phyloP scores from a whole-genome alignment of 1,284 basidiomycete species.

The Leccinum subrobustum region DNA sequence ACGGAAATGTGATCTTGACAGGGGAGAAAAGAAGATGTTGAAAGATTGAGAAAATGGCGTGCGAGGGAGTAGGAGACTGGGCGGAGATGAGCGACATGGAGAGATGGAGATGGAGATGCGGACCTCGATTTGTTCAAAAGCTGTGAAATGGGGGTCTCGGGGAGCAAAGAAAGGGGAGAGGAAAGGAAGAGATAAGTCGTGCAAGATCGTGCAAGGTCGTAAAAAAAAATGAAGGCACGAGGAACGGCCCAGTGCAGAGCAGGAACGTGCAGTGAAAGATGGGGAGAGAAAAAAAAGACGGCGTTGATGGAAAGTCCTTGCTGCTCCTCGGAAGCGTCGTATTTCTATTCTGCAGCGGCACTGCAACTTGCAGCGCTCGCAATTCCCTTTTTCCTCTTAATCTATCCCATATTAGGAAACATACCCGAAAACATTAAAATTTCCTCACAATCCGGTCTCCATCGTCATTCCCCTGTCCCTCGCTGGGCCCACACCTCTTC shows the following conservation, averaged over 20 bases:
- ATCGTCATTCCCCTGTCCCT: not conserved
- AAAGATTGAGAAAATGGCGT: conserved; percentile 16
- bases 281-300: conserved; percentile 30
- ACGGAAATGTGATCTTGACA: conserved; percentile 17
- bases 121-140: conserved; percentile 28
- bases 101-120: conserved; percentile 7
- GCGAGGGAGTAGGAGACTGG: conserved; percentile 15
- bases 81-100: conserved; percentile 13
- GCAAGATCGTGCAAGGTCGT: conserved; percentile 71
- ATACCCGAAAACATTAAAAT: conserved; percentile 3
- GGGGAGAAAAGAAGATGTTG: conserved; percentile 26
- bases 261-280: conserved; percentile 35
- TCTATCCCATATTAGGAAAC: conserved; percentile 4
- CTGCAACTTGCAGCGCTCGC: conserved; percentile 14
- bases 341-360: conserved; percentile 36
- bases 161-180: conserved; percentile 28
- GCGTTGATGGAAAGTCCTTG: conserved; percentile 33
- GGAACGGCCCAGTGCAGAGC: conserved; percentile 30
- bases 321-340: conserved; percentile 33
- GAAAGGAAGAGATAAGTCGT: conserved; percentile 47
- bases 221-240: conserved; percentile 42
- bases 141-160: conserved; percentile 21
- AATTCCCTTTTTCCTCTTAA: not conserved
- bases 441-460: conserved; percentile 11
- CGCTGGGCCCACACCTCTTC: not conserved